Conservation (phyloP, 2,329 filamentous ascomycete genomes). For the Pseudocercospora vitis region DNA sequence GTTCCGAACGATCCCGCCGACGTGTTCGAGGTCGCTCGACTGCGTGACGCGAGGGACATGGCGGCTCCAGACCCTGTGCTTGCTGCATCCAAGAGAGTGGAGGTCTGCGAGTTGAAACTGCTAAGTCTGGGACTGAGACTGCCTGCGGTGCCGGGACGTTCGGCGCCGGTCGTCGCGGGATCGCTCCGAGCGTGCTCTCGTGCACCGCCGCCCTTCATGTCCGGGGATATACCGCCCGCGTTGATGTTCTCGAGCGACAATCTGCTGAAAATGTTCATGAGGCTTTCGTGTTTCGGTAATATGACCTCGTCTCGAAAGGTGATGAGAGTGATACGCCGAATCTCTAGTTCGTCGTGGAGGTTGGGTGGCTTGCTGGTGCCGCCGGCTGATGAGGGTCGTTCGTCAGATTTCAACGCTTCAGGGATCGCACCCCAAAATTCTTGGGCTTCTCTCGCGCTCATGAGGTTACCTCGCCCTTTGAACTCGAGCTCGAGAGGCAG, state of each 20-base stretch:
- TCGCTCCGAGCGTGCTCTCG: constrained; percentile 36
- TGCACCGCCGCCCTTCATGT: constrained; percentile 27
- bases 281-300: constrained; percentile 79
- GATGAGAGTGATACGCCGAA: constrained; percentile 83
- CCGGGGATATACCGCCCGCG: constrained; percentile 43
- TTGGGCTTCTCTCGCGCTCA: constrained; percentile 73
- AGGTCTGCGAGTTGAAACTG: constrained; percentile 76
- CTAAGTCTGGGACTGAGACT: constrained; percentile 72
- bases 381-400: constrained; percentile 44
- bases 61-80: constrained; percentile 46
- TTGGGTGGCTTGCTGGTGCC: constrained; percentile 42
- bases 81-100: constrained; percentile 71
- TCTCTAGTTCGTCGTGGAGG: constrained; percentile 67
- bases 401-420: constrained; percentile 41
- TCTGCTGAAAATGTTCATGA: constrained; percentile 87
- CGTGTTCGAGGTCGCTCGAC: constrained; percentile 83
- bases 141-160: constrained; percentile 65
- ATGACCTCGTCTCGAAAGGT: constrained; percentile 88
- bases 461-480: constrained; percentile 75
- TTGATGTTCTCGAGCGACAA: constrained; percentile 76
- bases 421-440: constrained; percentile 86
- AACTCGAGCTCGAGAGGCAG: constrained; percentile 92
- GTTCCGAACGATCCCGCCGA: constrained; percentile 51
- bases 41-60: constrained; percentile 56
- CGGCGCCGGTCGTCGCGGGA: constrained; percentile 35